Evolutionary conservation across 495 filamentous ascomycete species (phyloP), one percentile per base, ranked within the genome.

Genomic region (Hyaloscypha finlandica): DNA sequence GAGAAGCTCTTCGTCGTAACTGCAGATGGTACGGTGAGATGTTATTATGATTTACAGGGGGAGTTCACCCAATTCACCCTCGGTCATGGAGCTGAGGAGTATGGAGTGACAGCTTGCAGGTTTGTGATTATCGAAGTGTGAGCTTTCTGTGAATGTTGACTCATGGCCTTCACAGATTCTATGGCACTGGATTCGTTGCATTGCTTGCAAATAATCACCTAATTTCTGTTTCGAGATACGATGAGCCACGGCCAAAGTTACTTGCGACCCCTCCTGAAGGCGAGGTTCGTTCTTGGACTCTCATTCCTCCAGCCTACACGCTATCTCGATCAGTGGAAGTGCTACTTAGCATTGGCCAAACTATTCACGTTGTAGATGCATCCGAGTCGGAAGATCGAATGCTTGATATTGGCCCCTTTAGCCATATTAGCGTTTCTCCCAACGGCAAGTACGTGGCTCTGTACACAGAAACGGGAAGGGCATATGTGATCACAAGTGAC

Each of bases 21-120:
- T 4, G 86, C 90, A 64, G 95, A 98, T 73, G 95, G 95, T 60
- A 93, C 88, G 9, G 94, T 98, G 32, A 83, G 93, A 64, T 94
- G 91, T 74, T 99, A 98, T 74, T 92, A 90, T 73, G 92, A 97
- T 73, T 78, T 99, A 37, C 90, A 96, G 76, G 91, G 91, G 51
- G 94, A 98, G 71, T 99, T 99, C 76, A 92, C 89, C 3, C 93
- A 97, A 67, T 99, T 98, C 77, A 92, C 91, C n/a, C 83, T 99
- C 2, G 95, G 95, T 52, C 89, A 94, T 81, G 93, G 90, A 19
- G 88, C 93, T 16, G 95, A 97, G 72, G 89, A 96, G 61, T 87
- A 88, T 72, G 92, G 94, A 30, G 94, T 99, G 45, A 84, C 85
- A 70, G 89, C 88, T 35, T 97, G 94, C 77, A 89, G 88, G 64